A percentile compares a stretch with the other conserved stretches of the same genome.
These are phyloP conservation scores for Petunia secreta DNA, from an alignment of 257 asterid genomes.

Conservation along the genomic window DNA sequence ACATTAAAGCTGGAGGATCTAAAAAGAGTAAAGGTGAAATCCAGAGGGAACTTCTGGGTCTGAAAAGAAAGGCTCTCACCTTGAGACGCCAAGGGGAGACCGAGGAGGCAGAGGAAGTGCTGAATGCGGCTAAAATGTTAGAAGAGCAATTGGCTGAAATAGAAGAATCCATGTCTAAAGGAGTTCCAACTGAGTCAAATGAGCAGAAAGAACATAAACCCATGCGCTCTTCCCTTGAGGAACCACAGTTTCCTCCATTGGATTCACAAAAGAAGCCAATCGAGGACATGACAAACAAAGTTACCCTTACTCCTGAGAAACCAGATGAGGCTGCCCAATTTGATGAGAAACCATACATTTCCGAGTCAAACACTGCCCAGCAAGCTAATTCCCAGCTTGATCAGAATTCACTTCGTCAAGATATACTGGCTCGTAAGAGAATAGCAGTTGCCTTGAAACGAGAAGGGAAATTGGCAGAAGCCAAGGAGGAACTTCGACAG, in stretches of 20 bases:
- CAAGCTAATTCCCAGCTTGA: conserved; percentile 43
- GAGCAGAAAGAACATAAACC: conserved; percentile 26
- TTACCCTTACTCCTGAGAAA: conserved; percentile 37
- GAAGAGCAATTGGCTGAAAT: conserved; percentile 69
- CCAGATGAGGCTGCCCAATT: conserved; percentile 36
- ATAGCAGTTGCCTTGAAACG: conserved; percentile 84
- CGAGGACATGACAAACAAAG: conserved; percentile 35
- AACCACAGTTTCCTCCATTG: conserved; percentile 32
- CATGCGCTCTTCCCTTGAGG: conserved; percentile 26
- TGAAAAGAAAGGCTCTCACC: conserved; percentile 80
- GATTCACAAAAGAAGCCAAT: conserved; percentile 33
- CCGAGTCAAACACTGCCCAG: conserved; percentile 33
- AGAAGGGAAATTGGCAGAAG: conserved; percentile 84
- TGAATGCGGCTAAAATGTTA: conserved; percentile 54
- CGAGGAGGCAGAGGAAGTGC: conserved; percentile 85
- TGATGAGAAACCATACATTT: conserved; percentile 39
- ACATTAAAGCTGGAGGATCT: conserved; percentile 37
- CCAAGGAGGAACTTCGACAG: conserved; percentile 90
- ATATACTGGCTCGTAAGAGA: conserved; percentile 76
- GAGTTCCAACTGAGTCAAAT: conserved; percentile 37
- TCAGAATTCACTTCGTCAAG: conserved; percentile 48
- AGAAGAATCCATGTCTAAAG: conserved; percentile 49
- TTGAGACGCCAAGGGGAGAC: conserved; percentile 82
- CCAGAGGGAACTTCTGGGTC: conserved; percentile 76
- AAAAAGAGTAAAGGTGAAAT: conserved; percentile 70